Conservation (phyloP, 257 asterid genomes). For the Ballota nigra region DNA sequence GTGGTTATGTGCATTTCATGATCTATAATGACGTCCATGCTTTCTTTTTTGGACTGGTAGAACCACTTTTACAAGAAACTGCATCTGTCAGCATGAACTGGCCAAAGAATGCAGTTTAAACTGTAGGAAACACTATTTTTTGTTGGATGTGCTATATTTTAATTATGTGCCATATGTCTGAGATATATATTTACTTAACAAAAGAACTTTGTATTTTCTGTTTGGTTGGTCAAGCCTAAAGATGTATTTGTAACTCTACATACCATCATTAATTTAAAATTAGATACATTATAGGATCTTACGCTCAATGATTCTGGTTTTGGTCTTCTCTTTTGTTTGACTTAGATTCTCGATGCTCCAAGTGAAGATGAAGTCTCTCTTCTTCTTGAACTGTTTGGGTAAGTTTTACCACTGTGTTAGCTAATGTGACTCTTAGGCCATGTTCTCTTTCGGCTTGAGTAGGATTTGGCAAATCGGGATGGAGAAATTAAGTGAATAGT, state of each 20-base stretch:
- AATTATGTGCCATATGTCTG: slow-evolving; percentile 5
- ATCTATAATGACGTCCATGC: slow-evolving; percentile 1
- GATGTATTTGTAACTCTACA: slow-evolving; percentile 4
- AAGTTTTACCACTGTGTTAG: slow-evolving; percentile 33
- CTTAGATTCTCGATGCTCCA: slow-evolving; percentile 92
- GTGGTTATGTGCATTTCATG: slow-evolving; percentile 17
- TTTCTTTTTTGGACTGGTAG: slow-evolving; percentile 9
- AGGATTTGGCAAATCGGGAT: no score
- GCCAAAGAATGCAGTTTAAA: not conserved
- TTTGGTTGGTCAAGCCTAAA: slow-evolving; percentile 10
- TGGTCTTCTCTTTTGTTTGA: slow-evolving; percentile 30
- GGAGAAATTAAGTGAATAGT: no score
- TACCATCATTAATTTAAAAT: not conserved
- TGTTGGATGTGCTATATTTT: slow-evolving; percentile 10
- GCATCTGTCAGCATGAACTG: not conserved
- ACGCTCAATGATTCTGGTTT: slow-evolving; percentile 18
- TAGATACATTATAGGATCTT: slow-evolving; percentile 5
- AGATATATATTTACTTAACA: slow-evolving; percentile 5
- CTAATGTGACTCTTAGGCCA: not conserved
- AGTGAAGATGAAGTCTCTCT: slow-evolving; percentile 87
- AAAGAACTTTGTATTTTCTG: not conserved
- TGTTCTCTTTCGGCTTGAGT: no score
- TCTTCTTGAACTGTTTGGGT: slow-evolving; percentile 89
- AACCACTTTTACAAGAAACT: not conserved
- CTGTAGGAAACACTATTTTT: not conserved